Evolutionary conservation across 1,139 yeast genomes (phyloP).

Genomic region (Lodderomyces metapsilosis): DNA sequence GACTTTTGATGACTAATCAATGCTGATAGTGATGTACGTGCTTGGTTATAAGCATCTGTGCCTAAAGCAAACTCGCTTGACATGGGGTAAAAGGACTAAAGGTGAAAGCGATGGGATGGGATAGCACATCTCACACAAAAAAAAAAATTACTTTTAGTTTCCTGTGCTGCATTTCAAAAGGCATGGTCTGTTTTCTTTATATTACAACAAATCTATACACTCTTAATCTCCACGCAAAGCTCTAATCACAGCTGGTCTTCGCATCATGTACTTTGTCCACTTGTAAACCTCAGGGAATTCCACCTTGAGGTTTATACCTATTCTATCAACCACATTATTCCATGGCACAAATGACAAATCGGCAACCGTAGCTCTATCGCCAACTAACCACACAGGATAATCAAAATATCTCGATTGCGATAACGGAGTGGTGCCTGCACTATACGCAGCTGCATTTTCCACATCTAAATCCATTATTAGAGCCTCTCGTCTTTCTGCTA

Average conservation of each 20-base stretch:
- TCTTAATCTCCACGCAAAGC: constrained; percentile 64
- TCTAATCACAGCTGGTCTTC: constrained; percentile 78
- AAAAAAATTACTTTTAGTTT: background rate
- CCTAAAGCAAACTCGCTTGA: constrained; percentile 23
- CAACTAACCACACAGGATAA: constrained; percentile 94
- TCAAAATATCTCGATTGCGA: constrained; percentile 86
- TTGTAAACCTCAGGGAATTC: constrained; percentile 96
- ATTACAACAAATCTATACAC: background rate
- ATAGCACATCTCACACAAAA: background rate
- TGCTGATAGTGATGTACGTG: constrained; percentile 24
- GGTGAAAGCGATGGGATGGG: too few relatives aligned
- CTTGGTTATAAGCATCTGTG: constrained; percentile 22
- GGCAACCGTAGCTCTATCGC: constrained; percentile 86
- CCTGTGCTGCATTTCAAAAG: too few relatives aligned
- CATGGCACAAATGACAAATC: constrained; percentile 93
- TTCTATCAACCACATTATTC: constrained; percentile 93
- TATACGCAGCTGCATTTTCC: constrained; percentile 85
- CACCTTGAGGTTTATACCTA: constrained; percentile 80
- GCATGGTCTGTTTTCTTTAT: too few relatives aligned
- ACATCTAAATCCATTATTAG: constrained; percentile 86
- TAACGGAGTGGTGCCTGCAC: constrained; percentile 85
- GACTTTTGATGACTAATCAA: constrained; percentile 15
- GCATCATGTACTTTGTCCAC: constrained; percentile 93
- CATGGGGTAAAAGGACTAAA: constrained; percentile 4
- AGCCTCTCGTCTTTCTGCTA: constrained; percentile 91